Evolutionary conservation across 768 basidiomycete species (phyloP), one percentile per base, ranked within the genome.

Genomic region (Trametes sanguinea): DNA sequence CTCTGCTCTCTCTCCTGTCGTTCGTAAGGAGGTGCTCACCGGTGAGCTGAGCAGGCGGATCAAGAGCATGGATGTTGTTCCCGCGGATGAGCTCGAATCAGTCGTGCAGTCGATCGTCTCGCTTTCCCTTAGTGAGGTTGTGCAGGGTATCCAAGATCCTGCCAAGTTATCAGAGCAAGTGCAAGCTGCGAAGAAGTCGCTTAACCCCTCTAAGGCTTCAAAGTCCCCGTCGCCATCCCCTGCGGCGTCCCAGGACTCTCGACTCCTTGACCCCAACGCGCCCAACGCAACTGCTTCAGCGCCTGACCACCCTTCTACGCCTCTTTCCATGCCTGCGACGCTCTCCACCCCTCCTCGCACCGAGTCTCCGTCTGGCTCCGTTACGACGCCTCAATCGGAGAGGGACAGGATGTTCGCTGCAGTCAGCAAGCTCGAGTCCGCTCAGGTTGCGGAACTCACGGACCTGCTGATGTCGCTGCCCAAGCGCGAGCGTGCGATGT

Each of bases 271-370:
- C 65, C 81, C 84, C 6, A 83, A 79, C 57, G 80, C 83, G 6
- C 74, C 85, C 27, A 83, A 83, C 64, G 88, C 90, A 2, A 92
- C 90, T 3, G 92, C 92, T 2, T 91, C 89, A 51, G 92, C 92
- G n/a, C 92, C 92, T 0, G 92, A 94, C 69, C 92, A 93, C 63
- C 92, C 92, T 0, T 90, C 89, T 6, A 94, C 92, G 0, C 92
- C 92, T 1, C 84, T 94, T 11, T 93, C 92, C 1, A 80, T 91
- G 60, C 85, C 85, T 60, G 84, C 86, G 0, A 87, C 89, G 0
- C 71, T 90, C n/a, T 86, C 88, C 35, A 91, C 90, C 0, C 91
- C 92, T 2, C 90, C 92, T 11, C 85, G 92, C 14, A 92, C 92
- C 0, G 90, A 90, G 5, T 93, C 92, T 2, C 92, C 91, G 5